These are phyloP conservation scores for Acer saccharum DNA, from an alignment of 345 rosid genomes.

Conservation along the genomic window DNA sequence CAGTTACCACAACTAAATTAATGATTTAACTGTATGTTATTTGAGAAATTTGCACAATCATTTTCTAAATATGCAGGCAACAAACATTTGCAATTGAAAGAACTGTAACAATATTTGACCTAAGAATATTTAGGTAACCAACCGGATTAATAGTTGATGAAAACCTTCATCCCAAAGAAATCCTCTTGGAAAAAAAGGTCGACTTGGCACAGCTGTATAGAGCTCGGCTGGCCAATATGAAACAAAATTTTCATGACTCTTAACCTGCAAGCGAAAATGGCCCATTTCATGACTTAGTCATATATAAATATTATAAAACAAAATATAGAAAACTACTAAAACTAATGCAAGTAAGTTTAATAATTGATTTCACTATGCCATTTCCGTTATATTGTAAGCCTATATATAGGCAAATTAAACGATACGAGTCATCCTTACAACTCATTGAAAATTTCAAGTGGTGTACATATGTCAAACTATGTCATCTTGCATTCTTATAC, in stretches of 20 bases:
- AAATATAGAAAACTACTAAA: not conserved
- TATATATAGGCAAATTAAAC: not conserved
- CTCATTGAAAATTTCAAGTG: not conserved
- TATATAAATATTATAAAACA: slow-evolving; percentile 22
- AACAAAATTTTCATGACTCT: slow-evolving; percentile 48
- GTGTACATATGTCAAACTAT: not conserved
- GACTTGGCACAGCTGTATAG: slow-evolving; percentile 93
- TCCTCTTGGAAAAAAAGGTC: slow-evolving; percentile 89
- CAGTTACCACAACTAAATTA: slow-evolving; percentile 3
- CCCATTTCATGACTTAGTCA: slow-evolving; percentile 37
- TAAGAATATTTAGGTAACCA: slow-evolving; percentile 28
- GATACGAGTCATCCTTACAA: not conserved
- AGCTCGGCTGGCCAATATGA: slow-evolving; percentile 96
- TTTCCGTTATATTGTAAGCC: not conserved
- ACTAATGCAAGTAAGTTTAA: not conserved
- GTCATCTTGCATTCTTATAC: not conserved
- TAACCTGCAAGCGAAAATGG: slow-evolving; percentile 47
- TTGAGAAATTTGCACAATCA: not conserved
- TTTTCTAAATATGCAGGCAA: slow-evolving; percentile 11
- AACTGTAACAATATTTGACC: slow-evolving; percentile 11
- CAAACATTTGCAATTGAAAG: slow-evolving; percentile 3
- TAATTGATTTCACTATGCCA: not conserved
- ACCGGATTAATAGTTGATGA: slow-evolving; percentile 89
- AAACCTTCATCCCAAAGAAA: slow-evolving; percentile 99
- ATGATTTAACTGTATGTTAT: slow-evolving; percentile 21